Evolutionary conservation across 257 asterid species (phyloP).

Genomic region (Solanum tarijense): DNA sequence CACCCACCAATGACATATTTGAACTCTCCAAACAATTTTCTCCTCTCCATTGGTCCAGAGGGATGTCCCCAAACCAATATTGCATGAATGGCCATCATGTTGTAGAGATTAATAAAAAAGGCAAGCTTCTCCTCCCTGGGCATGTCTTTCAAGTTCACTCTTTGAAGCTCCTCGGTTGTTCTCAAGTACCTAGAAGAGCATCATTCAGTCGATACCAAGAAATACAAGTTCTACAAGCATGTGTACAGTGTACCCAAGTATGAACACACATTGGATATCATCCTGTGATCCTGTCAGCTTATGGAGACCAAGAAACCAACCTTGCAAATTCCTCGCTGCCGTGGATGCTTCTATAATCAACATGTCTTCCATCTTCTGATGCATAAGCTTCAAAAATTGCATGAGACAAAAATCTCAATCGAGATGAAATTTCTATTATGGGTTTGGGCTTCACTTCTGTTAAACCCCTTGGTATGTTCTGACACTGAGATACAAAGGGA

Average conservation of each 20-base stretch:
- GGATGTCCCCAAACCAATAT: constrained; percentile 73
- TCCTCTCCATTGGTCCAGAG: constrained; percentile 59
- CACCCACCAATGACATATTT: constrained; percentile 90
- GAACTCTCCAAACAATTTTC: constrained; percentile 68
- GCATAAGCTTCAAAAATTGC: constrained; percentile 82
- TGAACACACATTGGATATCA: neutral
- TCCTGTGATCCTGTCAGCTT: neutral
- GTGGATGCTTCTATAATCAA: constrained; percentile 76
- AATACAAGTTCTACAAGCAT: neutral
- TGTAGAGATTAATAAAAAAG: constrained; percentile 74
- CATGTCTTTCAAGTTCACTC: constrained; percentile 56
- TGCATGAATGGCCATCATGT: constrained; percentile 69
- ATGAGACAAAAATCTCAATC: constrained; percentile 47
- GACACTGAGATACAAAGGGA: constrained; percentile 67
- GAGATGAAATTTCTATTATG: constrained; percentile 61
- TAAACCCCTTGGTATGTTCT: constrained; percentile 82
- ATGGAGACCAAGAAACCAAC: constrained; percentile 19
- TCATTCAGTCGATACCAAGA: neutral
- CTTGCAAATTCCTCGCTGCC: constrained; percentile 95
- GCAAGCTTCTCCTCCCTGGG: constrained; percentile 81
- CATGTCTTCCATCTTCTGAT: constrained; percentile 63
- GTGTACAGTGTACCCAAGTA: neutral
- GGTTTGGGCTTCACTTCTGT: constrained; percentile 73
- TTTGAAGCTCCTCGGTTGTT: constrained; percentile 82
- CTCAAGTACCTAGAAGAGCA: constrained; percentile 54